These are phyloP conservation scores for Solioccasus polychromus DNA, from an alignment of 768 basidiomycete genomes.

Conservation along the genomic window DNA sequence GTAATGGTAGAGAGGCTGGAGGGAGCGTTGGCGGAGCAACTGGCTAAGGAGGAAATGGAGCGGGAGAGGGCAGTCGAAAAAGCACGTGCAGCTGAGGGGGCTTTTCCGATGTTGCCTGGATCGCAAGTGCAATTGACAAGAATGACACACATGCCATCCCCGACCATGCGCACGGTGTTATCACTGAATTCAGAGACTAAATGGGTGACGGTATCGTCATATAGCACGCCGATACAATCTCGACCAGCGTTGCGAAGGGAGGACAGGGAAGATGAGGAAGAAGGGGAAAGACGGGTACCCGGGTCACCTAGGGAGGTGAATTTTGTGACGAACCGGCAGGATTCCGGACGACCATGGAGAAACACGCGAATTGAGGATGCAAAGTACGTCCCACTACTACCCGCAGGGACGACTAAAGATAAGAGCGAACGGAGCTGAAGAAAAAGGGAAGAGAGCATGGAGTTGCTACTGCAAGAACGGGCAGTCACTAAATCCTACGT, in stretches of 20 bases:
- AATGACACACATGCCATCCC: conserved; percentile 16
- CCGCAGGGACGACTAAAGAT: conserved; percentile 4
- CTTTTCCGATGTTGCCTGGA: conserved; percentile 53
- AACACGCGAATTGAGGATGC: conserved; percentile 36
- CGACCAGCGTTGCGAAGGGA: conserved; percentile 36
- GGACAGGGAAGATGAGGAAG: conserved; percentile 37
- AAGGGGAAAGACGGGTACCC: conserved; percentile 38
- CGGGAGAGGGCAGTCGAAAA: conserved; percentile 46
- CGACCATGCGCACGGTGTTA: conserved; percentile 54
- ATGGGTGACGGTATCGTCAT: conserved; percentile 53
- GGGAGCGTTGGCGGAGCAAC: conserved; percentile 39
- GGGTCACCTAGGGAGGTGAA: conserved; percentile 37
- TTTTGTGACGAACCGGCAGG: conserved; percentile 29
- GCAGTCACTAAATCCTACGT: too few relatives aligned
- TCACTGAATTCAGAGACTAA: conserved; percentile 54
- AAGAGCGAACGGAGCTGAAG: neutral
- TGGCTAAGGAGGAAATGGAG: conserved; percentile 48
- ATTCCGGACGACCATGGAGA: conserved; percentile 41
- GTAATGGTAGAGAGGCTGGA: conserved; percentile 46
- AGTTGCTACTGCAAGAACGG: neutral
- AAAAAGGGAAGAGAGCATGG: neutral
- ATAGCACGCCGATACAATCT: conserved; percentile 34
- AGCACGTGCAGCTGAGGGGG: conserved; percentile 50
- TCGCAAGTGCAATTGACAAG: too few relatives aligned
- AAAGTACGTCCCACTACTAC: conserved; percentile 38